phyloP scores from a whole-genome alignment of 1,284 basidiomycete species.

The Austropuccinia psidii region DNA sequence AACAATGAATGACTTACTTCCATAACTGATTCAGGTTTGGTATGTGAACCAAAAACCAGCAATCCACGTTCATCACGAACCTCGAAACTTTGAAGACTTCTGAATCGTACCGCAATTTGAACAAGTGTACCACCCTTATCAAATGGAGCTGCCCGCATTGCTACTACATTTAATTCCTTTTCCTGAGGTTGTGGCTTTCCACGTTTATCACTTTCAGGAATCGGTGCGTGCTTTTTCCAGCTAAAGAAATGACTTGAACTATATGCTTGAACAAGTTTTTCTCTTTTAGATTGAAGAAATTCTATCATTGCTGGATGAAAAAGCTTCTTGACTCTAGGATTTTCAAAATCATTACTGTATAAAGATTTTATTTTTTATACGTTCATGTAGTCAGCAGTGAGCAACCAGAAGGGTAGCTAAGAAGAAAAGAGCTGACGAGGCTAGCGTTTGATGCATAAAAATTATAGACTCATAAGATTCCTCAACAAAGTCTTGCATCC shows the following conservation, averaged over 20 bases:
- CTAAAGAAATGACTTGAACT: constrained; percentile 23
- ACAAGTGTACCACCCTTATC: constrained; percentile 25
- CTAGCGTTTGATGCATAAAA: constrained; percentile 16
- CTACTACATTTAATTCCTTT: constrained; percentile 6
- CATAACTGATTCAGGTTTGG: constrained; percentile 12
- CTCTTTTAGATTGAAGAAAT: neutral
- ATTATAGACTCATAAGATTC: constrained; percentile 3
- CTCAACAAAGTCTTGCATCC: constrained; percentile 23
- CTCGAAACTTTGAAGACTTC: constrained; percentile 14
- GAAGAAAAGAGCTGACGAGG: constrained; percentile 10
- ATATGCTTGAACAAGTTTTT: neutral
- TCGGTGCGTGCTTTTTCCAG: constrained; percentile 13
- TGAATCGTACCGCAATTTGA: constrained; percentile 26
- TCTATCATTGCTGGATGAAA: constrained; percentile 19
- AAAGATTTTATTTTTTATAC: neutral
- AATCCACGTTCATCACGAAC: constrained; percentile 26
- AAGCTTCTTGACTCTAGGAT: neutral
- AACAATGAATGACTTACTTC: constrained; percentile 1
- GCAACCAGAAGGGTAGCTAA: no score
- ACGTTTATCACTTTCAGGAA: neutral
- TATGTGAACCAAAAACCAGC: constrained; percentile 28
- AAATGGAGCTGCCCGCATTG: constrained; percentile 34
- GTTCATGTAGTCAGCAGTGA: neutral
- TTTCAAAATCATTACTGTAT: constrained; percentile 2
- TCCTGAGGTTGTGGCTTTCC: neutral